Percentiles rank a stretch among this genome's conserved stretches.
phyloP scores from a whole-genome alignment of 192 early-diverging fungal species.

The Entophlyctis luteolus region DNA sequence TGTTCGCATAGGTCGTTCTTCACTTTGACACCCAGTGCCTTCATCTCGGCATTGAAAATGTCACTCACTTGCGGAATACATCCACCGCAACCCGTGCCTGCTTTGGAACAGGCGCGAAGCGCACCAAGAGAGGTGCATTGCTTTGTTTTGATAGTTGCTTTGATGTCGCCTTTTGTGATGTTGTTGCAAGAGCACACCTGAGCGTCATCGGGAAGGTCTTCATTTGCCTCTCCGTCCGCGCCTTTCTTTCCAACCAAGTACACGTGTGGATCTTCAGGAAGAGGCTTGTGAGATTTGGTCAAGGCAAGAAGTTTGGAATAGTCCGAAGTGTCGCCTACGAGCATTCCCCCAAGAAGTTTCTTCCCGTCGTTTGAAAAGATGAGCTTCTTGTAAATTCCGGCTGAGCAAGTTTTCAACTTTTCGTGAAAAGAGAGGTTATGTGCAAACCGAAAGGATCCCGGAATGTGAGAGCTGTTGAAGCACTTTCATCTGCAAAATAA shows the following conservation, averaged over 20 bases:
- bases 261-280: constrained; percentile 51
- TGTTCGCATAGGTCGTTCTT: constrained; percentile 57
- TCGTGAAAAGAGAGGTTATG: not conserved
- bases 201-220: constrained; percentile 62
- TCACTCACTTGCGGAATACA: constrained; percentile 56
- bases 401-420: not conserved
- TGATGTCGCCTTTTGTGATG: constrained; percentile 58
- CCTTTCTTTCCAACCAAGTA: constrained; percentile 38
- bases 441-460: constrained; percentile 26
- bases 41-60: constrained; percentile 61
- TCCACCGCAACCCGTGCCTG: constrained; percentile 61
- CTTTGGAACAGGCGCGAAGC: constrained; percentile 58
- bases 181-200: constrained; percentile 74
- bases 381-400: constrained; percentile 57
- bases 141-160: constrained; percentile 38
- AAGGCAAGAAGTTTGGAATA: constrained; percentile 60
- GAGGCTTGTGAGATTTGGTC: constrained; percentile 46
- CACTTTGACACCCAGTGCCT: constrained; percentile 51
- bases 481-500: constrained; percentile 49
- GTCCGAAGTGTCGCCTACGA: constrained; percentile 65
- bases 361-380: constrained; percentile 66
- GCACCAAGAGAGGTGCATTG: constrained; percentile 48
- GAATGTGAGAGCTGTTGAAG: not conserved
- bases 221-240: constrained; percentile 32
- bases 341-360: constrained; percentile 59